phyloP scores from a whole-genome alignment of 306 rosid genomes.

The Medicago arabica region DNA sequence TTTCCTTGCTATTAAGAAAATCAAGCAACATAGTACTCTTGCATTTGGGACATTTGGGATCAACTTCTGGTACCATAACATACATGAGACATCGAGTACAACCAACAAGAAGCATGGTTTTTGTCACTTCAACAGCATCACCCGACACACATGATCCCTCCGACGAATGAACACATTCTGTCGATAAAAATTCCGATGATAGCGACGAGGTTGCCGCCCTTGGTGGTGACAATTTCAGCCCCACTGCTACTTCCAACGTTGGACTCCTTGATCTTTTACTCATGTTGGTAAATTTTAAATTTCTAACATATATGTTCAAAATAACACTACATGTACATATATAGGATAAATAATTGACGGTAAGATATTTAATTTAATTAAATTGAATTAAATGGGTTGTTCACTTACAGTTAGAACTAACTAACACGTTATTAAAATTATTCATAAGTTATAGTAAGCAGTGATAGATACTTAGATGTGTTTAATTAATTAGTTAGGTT shows the following conservation, averaged over 20 bases:
- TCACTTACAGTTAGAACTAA: slow-evolving; percentile 5
- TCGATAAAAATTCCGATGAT: neutral
- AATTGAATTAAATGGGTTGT: slow-evolving; percentile 19
- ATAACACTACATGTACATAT: slow-evolving; percentile 5
- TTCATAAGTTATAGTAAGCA: neutral
- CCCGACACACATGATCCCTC: slow-evolving; percentile 58
- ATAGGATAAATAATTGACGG: neutral
- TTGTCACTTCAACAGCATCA: slow-evolving; percentile 42
- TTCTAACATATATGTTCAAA: neutral
- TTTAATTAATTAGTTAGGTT: slow-evolving; percentile 1
- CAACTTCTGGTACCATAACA: slow-evolving; percentile 52
- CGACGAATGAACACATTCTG: slow-evolving; percentile 4
- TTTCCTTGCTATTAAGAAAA: slow-evolving; percentile 45
- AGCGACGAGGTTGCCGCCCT: slow-evolving; percentile 1
- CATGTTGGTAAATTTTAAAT: slow-evolving; percentile 3
- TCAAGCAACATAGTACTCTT: slow-evolving; percentile 58
- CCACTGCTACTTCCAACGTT: slow-evolving; percentile 48
- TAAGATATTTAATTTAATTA: slow-evolving; percentile 4
- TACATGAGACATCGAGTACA: slow-evolving; percentile 73
- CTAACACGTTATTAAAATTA: neutral
- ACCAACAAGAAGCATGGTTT: slow-evolving; percentile 59
- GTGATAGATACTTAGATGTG: neutral
- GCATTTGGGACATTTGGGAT: slow-evolving; percentile 69
- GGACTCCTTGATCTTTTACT: slow-evolving; percentile 44
- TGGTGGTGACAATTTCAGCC: slow-evolving; percentile 50